Conservation (phyloP, 1,284 basidiomycete genomes). For the Porphyrellus sp. region DNA sequence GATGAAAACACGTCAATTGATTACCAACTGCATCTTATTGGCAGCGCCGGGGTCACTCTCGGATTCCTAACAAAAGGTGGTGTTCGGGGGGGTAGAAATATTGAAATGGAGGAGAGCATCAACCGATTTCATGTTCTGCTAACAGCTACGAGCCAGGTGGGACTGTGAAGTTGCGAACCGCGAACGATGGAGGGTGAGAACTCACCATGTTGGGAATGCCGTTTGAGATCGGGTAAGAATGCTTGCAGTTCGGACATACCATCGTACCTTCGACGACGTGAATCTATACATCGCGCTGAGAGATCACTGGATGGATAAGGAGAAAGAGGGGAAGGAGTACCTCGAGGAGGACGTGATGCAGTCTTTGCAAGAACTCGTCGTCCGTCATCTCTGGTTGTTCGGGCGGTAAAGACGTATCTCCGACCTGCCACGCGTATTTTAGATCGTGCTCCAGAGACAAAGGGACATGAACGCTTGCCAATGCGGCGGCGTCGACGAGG, state of each 20-base stretch:
- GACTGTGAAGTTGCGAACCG: constrained; percentile 3
- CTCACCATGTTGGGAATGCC: constrained; percentile 98
- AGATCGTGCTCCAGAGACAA: background rate
- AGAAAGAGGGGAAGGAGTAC: constrained; percentile 44
- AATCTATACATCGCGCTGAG: constrained; percentile 52
- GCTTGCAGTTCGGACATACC: constrained; percentile 91
- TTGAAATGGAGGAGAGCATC: constrained; percentile 3
- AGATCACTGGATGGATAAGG: background rate
- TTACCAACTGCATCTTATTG: too few relatives aligned
- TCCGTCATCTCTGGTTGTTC: constrained; percentile 79
- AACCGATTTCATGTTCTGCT: constrained; percentile 86
- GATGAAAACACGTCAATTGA: too few relatives aligned
- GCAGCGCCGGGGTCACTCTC: too few relatives aligned
- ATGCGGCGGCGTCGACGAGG: constrained; percentile 76
- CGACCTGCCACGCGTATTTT: constrained; percentile 53
- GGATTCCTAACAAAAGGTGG: background rate
- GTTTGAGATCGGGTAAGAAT: constrained; percentile 87
- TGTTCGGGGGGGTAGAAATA: background rate
- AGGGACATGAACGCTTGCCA: constrained; percentile 48
- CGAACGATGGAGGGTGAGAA: background rate
- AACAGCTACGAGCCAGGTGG: constrained; percentile 57
- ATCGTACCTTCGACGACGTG: constrained; percentile 92
- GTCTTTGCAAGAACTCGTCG: constrained; percentile 71
- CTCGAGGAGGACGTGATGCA: constrained; percentile 94
- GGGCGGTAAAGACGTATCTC: constrained; percentile 79